These are phyloP conservation scores for Crassisporium funariophilum DNA, from an alignment of 768 basidiomycete species.

Conservation along the genomic window DNA sequence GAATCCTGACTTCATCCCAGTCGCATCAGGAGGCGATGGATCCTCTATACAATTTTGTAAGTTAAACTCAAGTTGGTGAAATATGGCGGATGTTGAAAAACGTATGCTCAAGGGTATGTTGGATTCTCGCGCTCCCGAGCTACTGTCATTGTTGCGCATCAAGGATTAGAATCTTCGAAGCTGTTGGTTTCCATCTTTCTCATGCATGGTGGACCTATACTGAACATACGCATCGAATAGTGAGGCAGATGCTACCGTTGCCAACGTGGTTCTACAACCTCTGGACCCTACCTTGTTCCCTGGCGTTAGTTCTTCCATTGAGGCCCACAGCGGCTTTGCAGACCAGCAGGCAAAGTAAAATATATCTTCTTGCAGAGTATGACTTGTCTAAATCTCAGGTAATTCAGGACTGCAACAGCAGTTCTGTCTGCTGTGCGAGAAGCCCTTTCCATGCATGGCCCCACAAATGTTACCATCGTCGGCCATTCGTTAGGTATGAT, in stretches of 20 bases:
- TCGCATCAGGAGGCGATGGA: slow-evolving; percentile 47
- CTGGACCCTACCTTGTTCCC: slow-evolving; percentile 44
- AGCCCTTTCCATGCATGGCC: background rate
- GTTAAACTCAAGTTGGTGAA: slow-evolving; percentile 7
- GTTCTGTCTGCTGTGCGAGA: background rate
- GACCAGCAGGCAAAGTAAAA: slow-evolving; percentile 38
- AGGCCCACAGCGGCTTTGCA: slow-evolving; percentile 46
- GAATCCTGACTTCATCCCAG: slow-evolving; percentile 43
- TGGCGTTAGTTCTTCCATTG: slow-evolving; percentile 35
- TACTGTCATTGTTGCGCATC: slow-evolving; percentile 44
- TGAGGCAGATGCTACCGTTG: no score
- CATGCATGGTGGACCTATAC: no score
- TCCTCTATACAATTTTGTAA: slow-evolving; percentile 39
- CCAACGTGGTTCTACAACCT: slow-evolving; percentile 26
- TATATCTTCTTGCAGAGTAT: background rate
- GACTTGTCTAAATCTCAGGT: background rate
- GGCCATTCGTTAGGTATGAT: background rate
- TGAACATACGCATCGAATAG: no score
- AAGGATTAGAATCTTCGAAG: no score
- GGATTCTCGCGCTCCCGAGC: slow-evolving; percentile 33
- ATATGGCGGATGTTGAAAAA: background rate
- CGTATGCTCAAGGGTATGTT: slow-evolving; percentile 21
- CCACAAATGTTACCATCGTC: background rate
- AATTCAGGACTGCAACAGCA: background rate
- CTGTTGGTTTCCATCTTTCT: no score